Evolutionary conservation across 176 grass and related monocot genomes (phyloP).

Genomic region (Poa pratensis): DNA sequence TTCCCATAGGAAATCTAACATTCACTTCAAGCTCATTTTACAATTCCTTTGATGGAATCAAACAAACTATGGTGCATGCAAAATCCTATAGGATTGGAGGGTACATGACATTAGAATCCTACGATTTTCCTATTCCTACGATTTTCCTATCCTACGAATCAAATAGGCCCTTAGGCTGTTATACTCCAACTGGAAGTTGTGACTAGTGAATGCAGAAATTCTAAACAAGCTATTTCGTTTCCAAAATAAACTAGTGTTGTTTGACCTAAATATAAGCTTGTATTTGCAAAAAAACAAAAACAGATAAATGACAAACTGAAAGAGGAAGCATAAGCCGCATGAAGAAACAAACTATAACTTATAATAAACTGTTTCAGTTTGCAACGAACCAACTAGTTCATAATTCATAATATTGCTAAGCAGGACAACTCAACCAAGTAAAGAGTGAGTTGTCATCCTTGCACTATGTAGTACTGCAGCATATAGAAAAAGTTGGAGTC

Average conservation of each 20-base stretch:
- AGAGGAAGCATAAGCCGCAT: slow-evolving; percentile 4
- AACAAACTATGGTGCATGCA: too few relatives aligned
- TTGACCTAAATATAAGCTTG: background rate
- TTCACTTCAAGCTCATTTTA: too few relatives aligned
- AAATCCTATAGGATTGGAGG: too few relatives aligned
- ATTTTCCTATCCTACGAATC: too few relatives aligned
- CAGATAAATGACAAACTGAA: background rate
- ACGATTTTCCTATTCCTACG: too few relatives aligned
- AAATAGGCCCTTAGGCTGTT: background rate
- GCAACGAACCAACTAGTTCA: background rate
- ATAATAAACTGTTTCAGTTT: background rate
- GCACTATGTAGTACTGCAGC: too few relatives aligned
- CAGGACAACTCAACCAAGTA: too few relatives aligned
- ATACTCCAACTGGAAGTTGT: slow-evolving; percentile 4
- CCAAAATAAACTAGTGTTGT: background rate
- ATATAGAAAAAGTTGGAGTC: too few relatives aligned
- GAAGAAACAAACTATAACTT: background rate
- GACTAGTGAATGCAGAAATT: background rate
- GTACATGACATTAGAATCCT: too few relatives aligned
- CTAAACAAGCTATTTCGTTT: background rate
- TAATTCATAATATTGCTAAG: background rate
- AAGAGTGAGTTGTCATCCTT: too few relatives aligned
- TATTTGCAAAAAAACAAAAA: background rate
- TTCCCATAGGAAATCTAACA: too few relatives aligned
- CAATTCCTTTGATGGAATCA: too few relatives aligned